Conservation (phyloP, 2,329 filamentous ascomycete species). For the Trematosphaeria pertusa region DNA sequence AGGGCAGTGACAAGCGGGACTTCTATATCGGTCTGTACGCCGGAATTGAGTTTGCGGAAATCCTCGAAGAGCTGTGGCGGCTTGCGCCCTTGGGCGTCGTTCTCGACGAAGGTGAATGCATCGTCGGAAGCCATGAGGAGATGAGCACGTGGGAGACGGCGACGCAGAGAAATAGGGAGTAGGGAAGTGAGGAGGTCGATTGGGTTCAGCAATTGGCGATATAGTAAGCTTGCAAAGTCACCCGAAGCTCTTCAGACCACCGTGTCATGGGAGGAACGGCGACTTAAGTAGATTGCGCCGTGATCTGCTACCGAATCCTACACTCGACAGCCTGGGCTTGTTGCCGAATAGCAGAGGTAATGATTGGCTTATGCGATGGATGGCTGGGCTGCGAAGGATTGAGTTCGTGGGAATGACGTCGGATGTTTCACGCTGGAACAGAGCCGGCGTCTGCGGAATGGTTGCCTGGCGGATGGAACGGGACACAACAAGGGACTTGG, state of each 20-base stretch:
- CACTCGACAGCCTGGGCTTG: not conserved
- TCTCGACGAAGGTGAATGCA: constrained; percentile 42
- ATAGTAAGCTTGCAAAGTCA: too few relatives aligned
- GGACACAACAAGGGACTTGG: not conserved
- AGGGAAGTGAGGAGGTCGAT: too few relatives aligned
- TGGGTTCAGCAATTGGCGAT: too few relatives aligned
- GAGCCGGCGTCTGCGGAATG: not conserved
- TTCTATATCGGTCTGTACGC: constrained; percentile 47
- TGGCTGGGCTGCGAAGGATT: not conserved
- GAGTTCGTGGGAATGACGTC: constrained; percentile 13
- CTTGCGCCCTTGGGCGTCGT: constrained; percentile 18
- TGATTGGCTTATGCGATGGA: constrained; percentile 10
- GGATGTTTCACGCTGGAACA: constrained; percentile 14
- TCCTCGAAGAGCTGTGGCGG: constrained; percentile 44
- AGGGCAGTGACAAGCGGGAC: constrained; percentile 48
- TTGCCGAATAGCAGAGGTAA: not conserved
- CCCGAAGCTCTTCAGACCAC: too few relatives aligned
- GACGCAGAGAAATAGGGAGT: not conserved
- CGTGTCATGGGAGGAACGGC: too few relatives aligned
- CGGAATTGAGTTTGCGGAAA: constrained; percentile 43
- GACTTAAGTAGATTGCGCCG: too few relatives aligned
- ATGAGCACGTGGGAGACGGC: not conserved
- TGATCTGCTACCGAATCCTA: not conserved
- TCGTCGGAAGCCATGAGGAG: constrained; percentile 29
- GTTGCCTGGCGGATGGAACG: not conserved